These are phyloP conservation scores for Penicillium parvum DNA, from an alignment of 495 filamentous ascomycete genomes.

Conservation along the genomic window DNA sequence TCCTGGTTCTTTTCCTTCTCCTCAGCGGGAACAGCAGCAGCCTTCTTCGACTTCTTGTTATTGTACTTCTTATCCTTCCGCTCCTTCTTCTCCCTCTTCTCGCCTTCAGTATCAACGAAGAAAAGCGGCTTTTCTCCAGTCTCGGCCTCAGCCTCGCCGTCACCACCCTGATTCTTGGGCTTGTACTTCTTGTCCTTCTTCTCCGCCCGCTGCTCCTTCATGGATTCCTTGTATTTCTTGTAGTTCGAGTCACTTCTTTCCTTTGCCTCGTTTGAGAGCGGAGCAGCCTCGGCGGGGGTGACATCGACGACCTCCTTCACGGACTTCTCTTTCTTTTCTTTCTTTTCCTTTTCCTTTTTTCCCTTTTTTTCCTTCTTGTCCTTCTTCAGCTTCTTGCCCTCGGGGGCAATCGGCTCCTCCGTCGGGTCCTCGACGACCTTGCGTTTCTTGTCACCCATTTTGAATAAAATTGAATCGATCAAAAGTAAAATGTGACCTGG, in stretches of 20 bases:
- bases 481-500: background rate
- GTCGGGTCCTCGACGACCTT: conserved; percentile 33
- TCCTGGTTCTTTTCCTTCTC: background rate
- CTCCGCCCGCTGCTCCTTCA: conserved; percentile 21
- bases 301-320: conserved; percentile 16
- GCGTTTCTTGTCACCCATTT: conserved; percentile 46
- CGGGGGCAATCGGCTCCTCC: conserved; percentile 28
- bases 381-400: conserved; percentile 40
- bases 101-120: no score
- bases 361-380: conserved; percentile 30
- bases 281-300: conserved; percentile 2
- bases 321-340: conserved; percentile 22
- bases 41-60: background rate
- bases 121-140: no score
- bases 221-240: conserved; percentile 20
- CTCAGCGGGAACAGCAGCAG: background rate
- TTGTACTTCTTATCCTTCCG: conserved; percentile 19
- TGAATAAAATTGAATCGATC: conserved; percentile 3
- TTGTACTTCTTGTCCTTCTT: conserved; percentile 14
- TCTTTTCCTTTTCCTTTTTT: conserved; percentile 28
- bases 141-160: background rate
- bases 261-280: conserved; percentile 1
- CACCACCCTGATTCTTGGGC: conserved; percentile 6
- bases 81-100: conserved; percentile 9
- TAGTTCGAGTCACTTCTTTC: conserved; percentile 18